Evolutionary conservation across 169 alveolate species (phyloP).

Genomic region (Blepharisma undulans): DNA sequence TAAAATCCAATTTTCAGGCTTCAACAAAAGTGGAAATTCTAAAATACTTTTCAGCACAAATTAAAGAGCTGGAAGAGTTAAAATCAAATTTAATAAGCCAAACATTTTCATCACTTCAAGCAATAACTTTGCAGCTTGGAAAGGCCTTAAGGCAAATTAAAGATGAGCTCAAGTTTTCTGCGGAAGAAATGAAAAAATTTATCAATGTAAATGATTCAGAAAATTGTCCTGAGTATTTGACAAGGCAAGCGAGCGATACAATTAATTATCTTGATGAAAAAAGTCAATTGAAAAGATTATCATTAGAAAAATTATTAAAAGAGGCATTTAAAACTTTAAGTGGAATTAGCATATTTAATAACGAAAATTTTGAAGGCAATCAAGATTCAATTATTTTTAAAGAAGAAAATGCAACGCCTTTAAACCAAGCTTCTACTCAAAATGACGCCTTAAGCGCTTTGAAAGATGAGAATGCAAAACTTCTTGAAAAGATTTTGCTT

Average conservation of each 20-base stretch:
- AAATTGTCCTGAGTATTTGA: neutral
- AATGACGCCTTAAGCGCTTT: no score
- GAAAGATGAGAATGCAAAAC: no score
- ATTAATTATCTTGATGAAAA: neutral
- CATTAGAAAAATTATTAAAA: neutral
- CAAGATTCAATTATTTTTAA: no score
- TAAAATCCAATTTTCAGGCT: neutral
- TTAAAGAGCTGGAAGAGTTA: neutral
- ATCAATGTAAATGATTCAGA: neutral
- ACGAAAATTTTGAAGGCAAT: neutral
- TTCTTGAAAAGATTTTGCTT: no score
- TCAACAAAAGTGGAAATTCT: neutral
- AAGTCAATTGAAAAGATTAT: neutral
- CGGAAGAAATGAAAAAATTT: neutral
- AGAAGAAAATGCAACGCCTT: no score
- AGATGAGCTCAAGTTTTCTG: neutral
- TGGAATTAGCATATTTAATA: neutral
- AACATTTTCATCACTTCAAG: neutral
- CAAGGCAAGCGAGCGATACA: neutral
- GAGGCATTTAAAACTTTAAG: neutral
- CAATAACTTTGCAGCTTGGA: neutral
- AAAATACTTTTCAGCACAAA: neutral
- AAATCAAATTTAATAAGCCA: neutral
- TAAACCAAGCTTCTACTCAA: no score
- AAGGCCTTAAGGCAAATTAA: neutral